Conservation (phyloP, 768 basidiomycete species). For the Rhodotorula paludigena region DNA sequence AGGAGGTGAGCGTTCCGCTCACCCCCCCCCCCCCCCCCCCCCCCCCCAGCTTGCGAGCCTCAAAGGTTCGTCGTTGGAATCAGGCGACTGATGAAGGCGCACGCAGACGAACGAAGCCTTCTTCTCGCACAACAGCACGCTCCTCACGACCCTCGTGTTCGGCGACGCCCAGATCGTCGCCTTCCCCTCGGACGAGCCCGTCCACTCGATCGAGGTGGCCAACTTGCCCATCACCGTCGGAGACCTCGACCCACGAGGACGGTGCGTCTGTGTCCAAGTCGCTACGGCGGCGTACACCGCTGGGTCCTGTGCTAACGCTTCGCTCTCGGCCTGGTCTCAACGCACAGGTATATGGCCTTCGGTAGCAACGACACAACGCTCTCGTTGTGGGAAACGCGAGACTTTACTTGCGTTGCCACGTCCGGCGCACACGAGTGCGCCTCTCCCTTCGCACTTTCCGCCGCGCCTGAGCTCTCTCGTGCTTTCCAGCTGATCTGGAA, state of each 20-base stretch:
- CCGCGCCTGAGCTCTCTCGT: neutral
- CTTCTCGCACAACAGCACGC: slow-evolving; percentile 38
- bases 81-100: too few relatives aligned
- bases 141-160: slow-evolving; percentile 28
- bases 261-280: slow-evolving; percentile 11
- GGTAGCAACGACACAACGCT: slow-evolving; percentile 39
- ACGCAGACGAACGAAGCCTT: slow-evolving; percentile 38
- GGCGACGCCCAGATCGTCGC: slow-evolving; percentile 20
- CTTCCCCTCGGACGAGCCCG: slow-evolving; percentile 27
- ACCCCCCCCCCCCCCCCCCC: too few relatives aligned
- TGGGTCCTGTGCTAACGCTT: neutral
- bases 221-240: slow-evolving; percentile 16
- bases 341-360: slow-evolving; percentile 35
- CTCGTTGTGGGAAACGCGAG: slow-evolving; percentile 39
- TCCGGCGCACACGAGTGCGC: slow-evolving; percentile 38
- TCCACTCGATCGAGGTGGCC: slow-evolving; percentile 22
- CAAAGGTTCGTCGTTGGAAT: too few relatives aligned
- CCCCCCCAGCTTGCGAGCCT: too few relatives aligned
- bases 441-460: neutral
- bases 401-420: slow-evolving; percentile 36
- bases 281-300: neutral
- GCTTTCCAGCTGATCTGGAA: neutral
- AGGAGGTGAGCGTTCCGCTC: slow-evolving; percentile 16
- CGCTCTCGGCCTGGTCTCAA: too few relatives aligned
- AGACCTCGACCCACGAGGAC: slow-evolving; percentile 41